These are phyloP conservation scores for Nemania serpens DNA, from an alignment of 2,329 filamentous ascomycete species.

Conservation along the genomic window DNA sequence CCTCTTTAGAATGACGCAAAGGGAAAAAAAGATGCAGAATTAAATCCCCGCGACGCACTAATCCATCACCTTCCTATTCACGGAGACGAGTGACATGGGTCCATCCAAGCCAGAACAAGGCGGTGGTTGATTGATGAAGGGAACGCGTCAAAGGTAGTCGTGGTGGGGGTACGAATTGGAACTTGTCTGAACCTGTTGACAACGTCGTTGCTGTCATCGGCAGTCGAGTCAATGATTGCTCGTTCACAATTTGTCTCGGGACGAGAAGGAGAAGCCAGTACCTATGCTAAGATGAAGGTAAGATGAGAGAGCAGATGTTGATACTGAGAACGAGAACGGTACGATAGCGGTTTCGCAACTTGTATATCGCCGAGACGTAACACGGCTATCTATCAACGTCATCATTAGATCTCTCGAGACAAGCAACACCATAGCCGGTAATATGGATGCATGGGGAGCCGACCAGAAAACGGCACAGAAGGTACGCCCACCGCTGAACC, in stretches of 20 bases:
- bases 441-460: not conserved
- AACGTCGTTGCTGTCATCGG: not conserved
- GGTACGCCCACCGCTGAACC: not conserved
- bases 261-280: not conserved
- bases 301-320: not conserved
- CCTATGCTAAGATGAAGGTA: not conserved
- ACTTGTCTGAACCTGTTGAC: not conserved
- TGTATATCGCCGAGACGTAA: not conserved
- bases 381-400: not conserved
- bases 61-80: not conserved
- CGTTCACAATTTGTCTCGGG: not conserved
- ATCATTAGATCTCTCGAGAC: not conserved
- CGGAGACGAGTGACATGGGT: not conserved
- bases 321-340: not conserved
- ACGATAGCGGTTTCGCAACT: not conserved
- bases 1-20: not conserved
- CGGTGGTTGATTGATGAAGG: not conserved
- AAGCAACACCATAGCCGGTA: not conserved
- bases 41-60: not conserved
- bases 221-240: not conserved
- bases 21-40: not conserved
- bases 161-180: not conserved
- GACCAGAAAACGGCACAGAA: not conserved
- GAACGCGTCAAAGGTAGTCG: not conserved
- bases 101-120: not conserved